Evolutionary conservation across 176 grass and related monocot genomes (phyloP), one percentile per base, ranked within the genome.

Genomic region (Zoysia pacifica): DNA sequence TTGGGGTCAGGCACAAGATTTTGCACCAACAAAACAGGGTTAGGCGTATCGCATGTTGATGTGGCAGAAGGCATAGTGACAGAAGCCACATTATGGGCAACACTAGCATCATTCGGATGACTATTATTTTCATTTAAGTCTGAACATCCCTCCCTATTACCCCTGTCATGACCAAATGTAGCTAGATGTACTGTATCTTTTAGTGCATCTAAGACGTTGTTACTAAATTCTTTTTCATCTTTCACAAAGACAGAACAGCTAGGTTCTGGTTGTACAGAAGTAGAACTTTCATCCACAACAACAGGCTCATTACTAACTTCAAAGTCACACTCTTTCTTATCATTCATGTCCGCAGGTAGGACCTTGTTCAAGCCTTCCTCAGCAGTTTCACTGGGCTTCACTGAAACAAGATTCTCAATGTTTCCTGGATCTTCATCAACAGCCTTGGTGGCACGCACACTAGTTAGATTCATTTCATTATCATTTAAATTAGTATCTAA

Each of bases 181-280:
- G 56, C 75, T 68, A 72, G 11, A 63, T 77, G 47, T 62, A 45
- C 72, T 41, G 52, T 69, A 66, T 84, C 81, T 6, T 41, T 87
- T 81, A 73, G 65, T 39, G 19, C 69, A 47, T 76, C 81, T 48
- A 15, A 54, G 61, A 70, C 60, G 9, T 70, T 72, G 56, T 89
- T 73, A 85, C 45, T 82, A 56, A 79, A 44, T 84, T 91, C 48
- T 47, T 14, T 76, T 44, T 87, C 89, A 89, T 87, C 78, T 80
- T 89, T 91, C 45, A 63, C 67, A 60, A 52, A 8, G 37, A 73
- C 19, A 20, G 40, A 69, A 78, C 42, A 70, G 60, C 64, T 61
- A 40, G 66, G 5, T 68, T 86, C 69, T 79, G 48, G 76, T 48
- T 84, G 72, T 74, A 81, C 11, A 78, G 73, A 65, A 54, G 48